Conservation (phyloP, 2,329 filamentous ascomycete species). For the Xylariaceae sp. region DNA sequence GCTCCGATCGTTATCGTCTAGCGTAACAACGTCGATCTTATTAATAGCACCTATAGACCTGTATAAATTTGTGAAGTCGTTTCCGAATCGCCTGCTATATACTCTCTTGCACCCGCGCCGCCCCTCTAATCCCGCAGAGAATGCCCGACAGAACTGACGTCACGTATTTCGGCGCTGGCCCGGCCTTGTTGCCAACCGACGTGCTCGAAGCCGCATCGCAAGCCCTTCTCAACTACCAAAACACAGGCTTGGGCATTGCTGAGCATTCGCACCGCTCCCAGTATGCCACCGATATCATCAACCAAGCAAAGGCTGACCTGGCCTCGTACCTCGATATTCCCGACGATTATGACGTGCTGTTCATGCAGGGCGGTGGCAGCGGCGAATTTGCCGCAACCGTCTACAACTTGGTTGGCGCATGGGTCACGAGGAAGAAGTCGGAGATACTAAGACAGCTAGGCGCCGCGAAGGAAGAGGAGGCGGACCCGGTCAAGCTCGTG, state of each 20-base stretch:
- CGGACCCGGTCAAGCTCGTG: background rate
- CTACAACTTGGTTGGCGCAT: slow-evolving; percentile 78
- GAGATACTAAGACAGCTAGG: slow-evolving; percentile 38
- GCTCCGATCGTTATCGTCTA: background rate
- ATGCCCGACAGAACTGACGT: background rate
- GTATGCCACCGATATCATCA: slow-evolving; percentile 72
- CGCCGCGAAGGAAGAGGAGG: background rate
- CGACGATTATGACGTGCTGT: slow-evolving; percentile 76
- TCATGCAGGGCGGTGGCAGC: slow-evolving; percentile 81
- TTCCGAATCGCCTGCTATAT: background rate
- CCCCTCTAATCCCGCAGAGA: background rate
- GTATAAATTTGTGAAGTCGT: background rate
- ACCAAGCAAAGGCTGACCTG: slow-evolving; percentile 70
- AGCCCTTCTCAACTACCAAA: slow-evolving; percentile 75
- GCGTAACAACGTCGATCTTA: background rate
- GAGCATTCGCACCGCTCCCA: slow-evolving; percentile 86
- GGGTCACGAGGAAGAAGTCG: slow-evolving; percentile 66
- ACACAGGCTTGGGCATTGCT: slow-evolving; percentile 76
- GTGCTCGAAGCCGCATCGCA: slow-evolving; percentile 73
- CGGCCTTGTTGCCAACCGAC: slow-evolving; percentile 73
- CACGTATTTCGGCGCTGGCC: slow-evolving; percentile 67
- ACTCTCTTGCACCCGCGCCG: background rate
- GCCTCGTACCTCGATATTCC: slow-evolving; percentile 73
- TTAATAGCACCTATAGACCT: too few species aligned
- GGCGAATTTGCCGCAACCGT: slow-evolving; percentile 73